A percentile compares a stretch with the other conserved stretches of the same genome.
Evolutionary conservation across 1,139 yeast species (phyloP).

Genomic region (Yamadazyma triangularis): DNA sequence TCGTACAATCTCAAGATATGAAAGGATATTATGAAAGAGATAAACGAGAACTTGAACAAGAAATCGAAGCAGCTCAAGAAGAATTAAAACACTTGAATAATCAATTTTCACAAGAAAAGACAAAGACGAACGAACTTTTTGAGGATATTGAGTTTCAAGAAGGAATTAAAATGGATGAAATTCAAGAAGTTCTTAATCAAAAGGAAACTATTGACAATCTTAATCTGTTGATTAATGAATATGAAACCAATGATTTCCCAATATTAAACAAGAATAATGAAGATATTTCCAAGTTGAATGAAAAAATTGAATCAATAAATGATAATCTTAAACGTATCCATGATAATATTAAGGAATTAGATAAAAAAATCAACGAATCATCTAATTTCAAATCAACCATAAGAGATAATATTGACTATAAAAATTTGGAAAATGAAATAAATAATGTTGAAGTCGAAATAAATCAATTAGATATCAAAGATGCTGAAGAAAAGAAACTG

Average conservation of each 20-base stretch:
- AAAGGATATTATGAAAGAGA: slow-evolving; percentile 16
- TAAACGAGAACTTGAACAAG: slow-evolving; percentile 10
- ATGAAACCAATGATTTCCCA: slow-evolving; percentile 16
- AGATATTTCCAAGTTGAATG: slow-evolving; percentile 8
- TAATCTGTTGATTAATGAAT: slow-evolving; percentile 12
- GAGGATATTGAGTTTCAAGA: slow-evolving; percentile 10
- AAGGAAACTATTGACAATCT: slow-evolving; percentile 7
- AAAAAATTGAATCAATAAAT: slow-evolving; percentile 17
- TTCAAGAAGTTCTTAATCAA: slow-evolving; percentile 3
- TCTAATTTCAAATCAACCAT: slow-evolving; percentile 34
- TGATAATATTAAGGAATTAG: slow-evolving; percentile 17
- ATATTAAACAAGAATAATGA: slow-evolving; percentile 16
- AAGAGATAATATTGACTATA: slow-evolving; percentile 36
- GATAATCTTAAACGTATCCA: slow-evolving; percentile 2
- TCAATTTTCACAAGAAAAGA: slow-evolving; percentile 10
- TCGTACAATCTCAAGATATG: slow-evolving; percentile 16
- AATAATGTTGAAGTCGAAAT: slow-evolving; percentile 25
- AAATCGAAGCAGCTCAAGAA: slow-evolving; percentile 12
- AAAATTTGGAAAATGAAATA: slow-evolving; percentile 25
- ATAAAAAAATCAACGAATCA: slow-evolving; percentile 31
- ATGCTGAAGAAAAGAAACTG: slow-evolving; percentile 63
- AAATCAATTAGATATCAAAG: slow-evolving; percentile 37
- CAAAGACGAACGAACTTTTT: slow-evolving; percentile 11
- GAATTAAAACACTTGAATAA: slow-evolving; percentile 11
- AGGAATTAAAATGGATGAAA: slow-evolving; percentile 5